These are phyloP conservation scores for Huiozyma naganishii DNA, from an alignment of 805 yeast genomes.

Conservation along the genomic window DNA sequence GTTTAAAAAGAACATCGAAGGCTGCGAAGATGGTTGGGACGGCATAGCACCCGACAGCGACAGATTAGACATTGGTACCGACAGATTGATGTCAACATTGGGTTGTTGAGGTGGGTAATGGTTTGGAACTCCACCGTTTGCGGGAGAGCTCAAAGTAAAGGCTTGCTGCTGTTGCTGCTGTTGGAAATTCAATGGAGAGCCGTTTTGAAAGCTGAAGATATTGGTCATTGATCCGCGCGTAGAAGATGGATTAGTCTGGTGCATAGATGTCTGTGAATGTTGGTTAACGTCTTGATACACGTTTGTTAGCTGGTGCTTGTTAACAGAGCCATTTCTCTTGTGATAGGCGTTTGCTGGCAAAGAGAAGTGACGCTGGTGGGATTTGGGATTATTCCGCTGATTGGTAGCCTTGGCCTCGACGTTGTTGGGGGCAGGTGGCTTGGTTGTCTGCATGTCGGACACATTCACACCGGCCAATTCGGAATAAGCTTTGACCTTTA, in stretches of 20 bases:
- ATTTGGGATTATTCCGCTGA: constrained; percentile 8
- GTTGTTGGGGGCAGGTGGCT: constrained; percentile 3
- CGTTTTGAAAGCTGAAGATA: constrained; percentile 5
- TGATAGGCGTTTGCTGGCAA: constrained; percentile 25
- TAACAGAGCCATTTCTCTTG: constrained; percentile 20
- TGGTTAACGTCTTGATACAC: not conserved
- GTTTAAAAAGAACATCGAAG: constrained; percentile 2
- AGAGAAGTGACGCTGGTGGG: constrained; percentile 26
- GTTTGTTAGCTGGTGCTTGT: constrained; percentile 4
- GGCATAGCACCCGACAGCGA: not conserved
- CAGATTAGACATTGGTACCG: constrained; percentile 4
- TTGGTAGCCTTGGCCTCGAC: constrained; percentile 6
- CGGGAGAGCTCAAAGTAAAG: not conserved
- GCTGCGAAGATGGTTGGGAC: constrained; percentile 1
- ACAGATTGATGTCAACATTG: constrained; percentile 1
- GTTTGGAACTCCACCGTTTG: not conserved
- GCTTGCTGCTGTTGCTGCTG: constrained; percentile 2
- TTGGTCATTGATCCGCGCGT: constrained; percentile 5
- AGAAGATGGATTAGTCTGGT: not conserved
- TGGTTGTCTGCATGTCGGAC: not conserved
- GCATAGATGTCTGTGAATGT: not conserved
- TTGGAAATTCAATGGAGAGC: constrained; percentile 9
- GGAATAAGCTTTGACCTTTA: constrained; percentile 24
- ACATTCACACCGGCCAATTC: constrained; percentile 15
- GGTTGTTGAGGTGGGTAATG: not conserved